These are phyloP conservation scores for Yamagishiella unicocca DNA, from an alignment of 139 green algal species.

Conservation along the genomic window DNA sequence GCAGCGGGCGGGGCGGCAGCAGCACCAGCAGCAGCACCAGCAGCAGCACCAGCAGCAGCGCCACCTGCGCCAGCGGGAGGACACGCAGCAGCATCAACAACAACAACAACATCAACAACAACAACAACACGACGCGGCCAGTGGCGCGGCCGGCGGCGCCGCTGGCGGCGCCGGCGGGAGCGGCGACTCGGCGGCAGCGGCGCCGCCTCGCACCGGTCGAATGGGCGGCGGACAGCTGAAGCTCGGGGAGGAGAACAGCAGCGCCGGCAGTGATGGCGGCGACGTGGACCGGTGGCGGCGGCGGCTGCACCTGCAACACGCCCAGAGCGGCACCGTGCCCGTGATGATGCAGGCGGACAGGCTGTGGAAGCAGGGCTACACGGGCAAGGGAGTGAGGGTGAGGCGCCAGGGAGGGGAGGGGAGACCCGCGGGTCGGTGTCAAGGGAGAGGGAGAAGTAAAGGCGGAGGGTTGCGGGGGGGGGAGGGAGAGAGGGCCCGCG, in stretches of 20 bases:
- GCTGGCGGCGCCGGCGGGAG: no score
- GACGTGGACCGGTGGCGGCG: neutral
- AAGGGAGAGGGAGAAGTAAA: no score
- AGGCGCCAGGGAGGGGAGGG: neutral
- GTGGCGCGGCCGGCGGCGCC: no score
- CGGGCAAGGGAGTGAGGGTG: constrained; percentile 84
- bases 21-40: no score
- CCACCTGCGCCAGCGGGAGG: no score
- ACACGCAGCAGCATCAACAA: no score
- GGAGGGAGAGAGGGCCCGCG: neutral
- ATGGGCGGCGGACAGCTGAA: neutral
- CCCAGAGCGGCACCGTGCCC: constrained; percentile 59
- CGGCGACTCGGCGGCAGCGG: neutral
- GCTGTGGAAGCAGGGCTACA: constrained; percentile 89
- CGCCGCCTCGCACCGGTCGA: neutral
- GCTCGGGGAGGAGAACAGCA: no score
- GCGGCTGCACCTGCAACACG: neutral
- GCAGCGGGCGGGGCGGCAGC: no score
- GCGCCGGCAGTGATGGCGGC: neutral
- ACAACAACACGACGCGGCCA: no score
- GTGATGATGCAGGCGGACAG: constrained; percentile 69
- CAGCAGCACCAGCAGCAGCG: no score
- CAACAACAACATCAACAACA: no score
- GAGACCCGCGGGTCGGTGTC: no score
- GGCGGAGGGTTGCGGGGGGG: neutral